phyloP scores from a whole-genome alignment of 2,329 filamentous ascomycete species.

The Aaosphaeria pasadenensis region DNA sequence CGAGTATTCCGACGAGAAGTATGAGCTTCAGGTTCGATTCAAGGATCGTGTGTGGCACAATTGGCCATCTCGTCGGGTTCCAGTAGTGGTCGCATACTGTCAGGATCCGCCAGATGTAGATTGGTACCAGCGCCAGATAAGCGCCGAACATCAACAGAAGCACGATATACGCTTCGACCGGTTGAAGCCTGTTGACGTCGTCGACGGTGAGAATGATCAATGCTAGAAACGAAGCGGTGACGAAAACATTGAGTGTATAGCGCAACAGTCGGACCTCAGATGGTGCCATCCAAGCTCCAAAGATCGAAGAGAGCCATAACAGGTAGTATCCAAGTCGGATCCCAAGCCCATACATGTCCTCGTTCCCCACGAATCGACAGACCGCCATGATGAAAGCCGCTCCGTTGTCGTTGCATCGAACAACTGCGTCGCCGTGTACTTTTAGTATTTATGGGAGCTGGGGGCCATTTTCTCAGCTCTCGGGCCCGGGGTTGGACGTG shows the following conservation, averaged over 20 bases:
- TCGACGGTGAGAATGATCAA: conserved; percentile 12
- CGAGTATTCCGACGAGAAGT: conserved; percentile 9
- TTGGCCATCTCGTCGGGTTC: conserved; percentile 15
- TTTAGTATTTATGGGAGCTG: no score
- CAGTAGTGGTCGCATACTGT: conserved; percentile 16
- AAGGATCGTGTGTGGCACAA: conserved; percentile 4
- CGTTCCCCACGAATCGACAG: conserved; percentile 19
- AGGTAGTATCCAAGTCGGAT: conserved; percentile 31
- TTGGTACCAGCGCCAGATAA: conserved; percentile 13
- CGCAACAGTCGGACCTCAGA: conserved; percentile 10
- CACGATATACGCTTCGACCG: conserved; percentile 19
- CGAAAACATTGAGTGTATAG: conserved; percentile 13
- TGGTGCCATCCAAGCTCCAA: conserved; percentile 20
- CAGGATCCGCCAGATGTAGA: conserved; percentile 17
- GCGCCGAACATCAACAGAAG: conserved; percentile 18
- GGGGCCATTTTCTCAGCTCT: no score
- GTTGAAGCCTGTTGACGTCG: conserved; percentile 9
- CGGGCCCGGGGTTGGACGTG: background rate
- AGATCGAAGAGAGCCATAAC: conserved; percentile 23
- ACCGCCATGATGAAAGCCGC: conserved; percentile 9
- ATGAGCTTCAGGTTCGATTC: conserved; percentile 9
- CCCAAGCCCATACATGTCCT: conserved; percentile 31
- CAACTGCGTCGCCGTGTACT: no score
- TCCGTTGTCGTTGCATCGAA: background rate
- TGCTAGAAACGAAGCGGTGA: conserved; percentile 17